phyloP scores from a whole-genome alignment of 495 filamentous ascomycete species.

The Mycothermus thermophilus region DNA sequence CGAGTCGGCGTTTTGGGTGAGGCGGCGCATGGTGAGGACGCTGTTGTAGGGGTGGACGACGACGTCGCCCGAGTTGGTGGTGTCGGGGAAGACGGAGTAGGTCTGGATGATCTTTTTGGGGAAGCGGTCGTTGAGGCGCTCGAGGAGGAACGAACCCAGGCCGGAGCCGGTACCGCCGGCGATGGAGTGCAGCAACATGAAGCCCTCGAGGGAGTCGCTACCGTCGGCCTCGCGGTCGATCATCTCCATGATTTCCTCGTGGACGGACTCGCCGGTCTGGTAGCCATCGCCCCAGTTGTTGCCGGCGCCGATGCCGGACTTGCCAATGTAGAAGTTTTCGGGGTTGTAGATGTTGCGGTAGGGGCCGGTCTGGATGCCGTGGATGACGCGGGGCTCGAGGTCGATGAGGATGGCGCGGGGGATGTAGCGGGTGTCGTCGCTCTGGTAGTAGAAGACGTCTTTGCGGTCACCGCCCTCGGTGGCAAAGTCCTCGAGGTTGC shows the following conservation, averaged over 20 bases:
- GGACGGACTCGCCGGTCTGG: slow-evolving; percentile 75
- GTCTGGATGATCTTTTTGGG: slow-evolving; percentile 99
- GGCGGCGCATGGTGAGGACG: slow-evolving; percentile 72
- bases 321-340: slow-evolving; percentile 93
- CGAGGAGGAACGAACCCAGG: slow-evolving; percentile 85
- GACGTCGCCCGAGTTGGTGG: slow-evolving; percentile 67
- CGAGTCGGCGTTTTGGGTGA: slow-evolving; percentile 93
- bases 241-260: slow-evolving; percentile 98
- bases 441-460: slow-evolving; percentile 99
- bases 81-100: slow-evolving; percentile 95
- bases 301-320: slow-evolving; percentile 80
- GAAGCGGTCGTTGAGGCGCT: slow-evolving; percentile 91
- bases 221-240: slow-evolving; percentile 97
- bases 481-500: slow-evolving; percentile 89
- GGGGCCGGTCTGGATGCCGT: slow-evolving; percentile 77
- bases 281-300: slow-evolving; percentile 98
- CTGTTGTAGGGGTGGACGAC: slow-evolving; percentile 98
- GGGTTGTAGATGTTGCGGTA: slow-evolving; percentile 99
- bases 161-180: slow-evolving; percentile 94
- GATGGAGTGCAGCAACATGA: slow-evolving; percentile 97
- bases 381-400: slow-evolving; percentile 84
- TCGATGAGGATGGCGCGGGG: slow-evolving; percentile 92
- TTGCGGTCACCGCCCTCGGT: slow-evolving; percentile 95
- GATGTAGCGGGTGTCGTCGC: slow-evolving; percentile 95
- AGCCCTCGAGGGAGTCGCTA: slow-evolving; percentile 93